Conservation (phyloP, 257 asterid genomes). For the Solanum etuberosum region DNA sequence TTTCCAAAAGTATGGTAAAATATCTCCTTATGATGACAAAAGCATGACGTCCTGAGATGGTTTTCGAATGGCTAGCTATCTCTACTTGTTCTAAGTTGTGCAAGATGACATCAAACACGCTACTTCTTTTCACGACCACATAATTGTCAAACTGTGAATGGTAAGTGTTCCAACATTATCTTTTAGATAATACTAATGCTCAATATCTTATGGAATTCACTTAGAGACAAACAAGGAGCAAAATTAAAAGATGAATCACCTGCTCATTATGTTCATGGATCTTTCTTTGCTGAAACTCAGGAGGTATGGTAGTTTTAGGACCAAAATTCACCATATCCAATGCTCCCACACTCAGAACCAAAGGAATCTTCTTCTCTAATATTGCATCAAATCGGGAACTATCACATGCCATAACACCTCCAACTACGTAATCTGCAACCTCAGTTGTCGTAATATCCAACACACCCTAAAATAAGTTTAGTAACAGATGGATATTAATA, state of each 20-base stretch:
- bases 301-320: conserved; percentile 56
- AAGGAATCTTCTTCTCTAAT: conserved; percentile 75
- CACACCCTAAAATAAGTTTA: conserved; percentile 50
- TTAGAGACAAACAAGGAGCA: not conserved
- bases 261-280: conserved; percentile 72
- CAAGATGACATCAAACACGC: not conserved
- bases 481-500: not conserved
- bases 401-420: conserved; percentile 93
- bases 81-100: not conserved
- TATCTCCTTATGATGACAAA: not conserved
- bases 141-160: not conserved
- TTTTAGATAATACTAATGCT: not conserved
- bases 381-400: conserved; percentile 72
- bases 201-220: not conserved
- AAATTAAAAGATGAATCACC: conserved; percentile 29
- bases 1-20: not conserved
- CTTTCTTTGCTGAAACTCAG: conserved; percentile 55
- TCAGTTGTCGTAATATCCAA: conserved; percentile 94
- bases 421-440: conserved; percentile 87
- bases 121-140: not conserved
- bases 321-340: conserved; percentile 98
- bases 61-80: not conserved
- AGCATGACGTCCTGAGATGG: not conserved
- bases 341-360: conserved; percentile 89
- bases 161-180: not conserved